A percentile compares a stretch with the other conserved stretches of the same genome.
These are phyloP conservation scores for Paraglomus occultum DNA, from an alignment of 192 early-diverging fungal genomes.

Conservation along the genomic window DNA sequence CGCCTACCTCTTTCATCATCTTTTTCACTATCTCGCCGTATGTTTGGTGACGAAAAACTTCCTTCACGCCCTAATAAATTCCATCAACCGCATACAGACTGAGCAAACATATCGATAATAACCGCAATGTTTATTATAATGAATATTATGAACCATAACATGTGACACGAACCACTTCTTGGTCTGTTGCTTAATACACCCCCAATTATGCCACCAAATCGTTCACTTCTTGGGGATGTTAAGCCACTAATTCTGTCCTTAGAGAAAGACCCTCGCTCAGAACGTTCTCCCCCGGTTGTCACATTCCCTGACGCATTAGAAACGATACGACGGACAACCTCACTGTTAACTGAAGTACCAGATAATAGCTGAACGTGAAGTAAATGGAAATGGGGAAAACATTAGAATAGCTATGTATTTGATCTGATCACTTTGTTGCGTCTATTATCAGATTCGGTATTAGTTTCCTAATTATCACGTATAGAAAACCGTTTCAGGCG, in stretches of 20 bases:
- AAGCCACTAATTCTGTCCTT: conserved; percentile 16
- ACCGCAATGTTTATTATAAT: no score
- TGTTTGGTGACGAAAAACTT: conserved; percentile 1
- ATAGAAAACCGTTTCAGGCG: no score
- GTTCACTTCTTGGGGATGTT: conserved; percentile 28
- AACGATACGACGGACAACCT: conserved; percentile 46
- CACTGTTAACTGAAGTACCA: conserved; percentile 48
- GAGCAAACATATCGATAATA: no score
- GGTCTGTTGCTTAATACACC: conserved; percentile 23
- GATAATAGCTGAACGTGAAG: conserved; percentile 13
- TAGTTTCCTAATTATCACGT: no score
- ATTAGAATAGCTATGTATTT: no score
- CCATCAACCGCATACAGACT: no score
- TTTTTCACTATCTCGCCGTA: conserved; percentile 4
- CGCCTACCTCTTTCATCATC: neutral
- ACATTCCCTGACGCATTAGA: conserved; percentile 8
- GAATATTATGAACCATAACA: no score
- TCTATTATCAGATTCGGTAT: no score
- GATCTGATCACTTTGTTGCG: no score
- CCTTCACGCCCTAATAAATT: conserved; percentile 4
- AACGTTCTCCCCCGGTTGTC: conserved; percentile 20
- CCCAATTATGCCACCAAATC: conserved; percentile 25
- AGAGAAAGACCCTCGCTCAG: conserved; percentile 16
- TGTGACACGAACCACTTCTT: neutral
- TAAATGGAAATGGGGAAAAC: neutral